A percentile compares a stretch with the other conserved stretches of the same genome.
Evolutionary conservation across 345 rosid species (phyloP).

Genomic region (Boechera divaricarpa): DNA sequence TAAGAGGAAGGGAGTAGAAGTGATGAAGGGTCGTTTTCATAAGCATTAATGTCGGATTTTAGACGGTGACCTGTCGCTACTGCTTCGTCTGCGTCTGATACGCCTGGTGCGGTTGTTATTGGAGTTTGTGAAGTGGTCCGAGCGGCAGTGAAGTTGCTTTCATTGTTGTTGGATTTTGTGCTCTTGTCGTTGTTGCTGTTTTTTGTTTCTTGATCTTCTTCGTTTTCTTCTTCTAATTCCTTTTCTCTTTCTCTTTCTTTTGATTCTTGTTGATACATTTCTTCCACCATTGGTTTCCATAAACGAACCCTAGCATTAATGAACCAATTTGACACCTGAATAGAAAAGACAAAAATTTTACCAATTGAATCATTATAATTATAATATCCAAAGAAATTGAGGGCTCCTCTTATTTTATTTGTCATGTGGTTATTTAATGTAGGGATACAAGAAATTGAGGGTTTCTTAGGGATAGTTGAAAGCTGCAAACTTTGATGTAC

Average conservation of each 20-base stretch:
- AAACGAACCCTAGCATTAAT: slow-evolving; percentile 97
- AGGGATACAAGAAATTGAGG: slow-evolving; percentile 40
- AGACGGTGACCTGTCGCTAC: slow-evolving; percentile 49
- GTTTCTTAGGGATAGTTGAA: slow-evolving; percentile 36
- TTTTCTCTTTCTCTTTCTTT: slow-evolving; percentile 51
- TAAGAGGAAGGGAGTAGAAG: slow-evolving; percentile 31
- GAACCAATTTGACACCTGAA: slow-evolving; percentile 98
- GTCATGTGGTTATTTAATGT: slow-evolving; percentile 37
- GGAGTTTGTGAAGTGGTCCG: slow-evolving; percentile 52
- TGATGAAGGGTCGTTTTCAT: slow-evolving; percentile 75
- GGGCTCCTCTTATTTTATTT: slow-evolving; percentile 5
- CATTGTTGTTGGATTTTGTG: slow-evolving; percentile 67
- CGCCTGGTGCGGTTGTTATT: slow-evolving; percentile 28
- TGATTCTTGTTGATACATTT: slow-evolving; percentile 92
- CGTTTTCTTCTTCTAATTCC: slow-evolving; percentile 35
- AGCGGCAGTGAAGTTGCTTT: slow-evolving; percentile 42
- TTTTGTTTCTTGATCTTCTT: slow-evolving; percentile 42
- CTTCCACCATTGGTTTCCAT: slow-evolving; percentile 99
- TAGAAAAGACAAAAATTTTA: background rate
- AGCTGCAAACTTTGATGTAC: slow-evolving; percentile 45
- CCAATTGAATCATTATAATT: background rate
- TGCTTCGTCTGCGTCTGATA: slow-evolving; percentile 36
- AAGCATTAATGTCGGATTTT: slow-evolving; percentile 67
- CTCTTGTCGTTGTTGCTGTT: slow-evolving; percentile 44
- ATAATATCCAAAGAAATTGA: background rate